Percentiles rank a stretch among this genome's conserved stretches.
Conservation (phyloP, 768 basidiomycete genomes). For the Leucocoprinus birnbaumii region DNA sequence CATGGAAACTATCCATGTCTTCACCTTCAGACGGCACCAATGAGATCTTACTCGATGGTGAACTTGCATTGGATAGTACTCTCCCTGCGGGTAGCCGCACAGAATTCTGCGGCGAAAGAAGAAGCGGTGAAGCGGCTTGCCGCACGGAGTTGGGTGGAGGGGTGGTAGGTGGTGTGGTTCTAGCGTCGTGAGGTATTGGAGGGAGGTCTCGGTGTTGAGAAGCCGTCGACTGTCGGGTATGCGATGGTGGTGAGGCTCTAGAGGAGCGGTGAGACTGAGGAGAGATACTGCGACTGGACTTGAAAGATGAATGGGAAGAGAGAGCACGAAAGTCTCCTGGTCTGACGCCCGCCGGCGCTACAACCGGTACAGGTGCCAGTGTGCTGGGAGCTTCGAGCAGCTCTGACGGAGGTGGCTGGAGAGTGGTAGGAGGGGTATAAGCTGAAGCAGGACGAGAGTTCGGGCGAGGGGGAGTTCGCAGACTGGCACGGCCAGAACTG, state of each 20-base stretch:
- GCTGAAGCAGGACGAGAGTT: constrained; percentile 15
- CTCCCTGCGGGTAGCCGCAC: constrained; percentile 18
- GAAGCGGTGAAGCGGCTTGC: constrained; percentile 22
- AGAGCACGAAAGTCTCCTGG: constrained; percentile 18
- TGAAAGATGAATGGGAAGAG: constrained; percentile 20
- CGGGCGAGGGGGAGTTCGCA: background rate
- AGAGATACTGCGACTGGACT: constrained; percentile 23
- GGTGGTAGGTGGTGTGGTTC: constrained; percentile 23
- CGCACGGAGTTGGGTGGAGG: constrained; percentile 21
- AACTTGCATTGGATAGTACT: constrained; percentile 13
- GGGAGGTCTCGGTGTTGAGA: constrained; percentile 26
- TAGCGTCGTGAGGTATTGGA: constrained; percentile 31
- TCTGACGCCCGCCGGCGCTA: background rate
- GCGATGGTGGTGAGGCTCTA: constrained; percentile 22
- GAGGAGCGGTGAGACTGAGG: constrained; percentile 31
- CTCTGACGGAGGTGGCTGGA: constrained; percentile 25
- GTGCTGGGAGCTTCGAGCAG: constrained; percentile 30
- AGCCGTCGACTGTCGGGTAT: constrained; percentile 18
- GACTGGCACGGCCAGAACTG: background rate
- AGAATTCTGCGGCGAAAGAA: constrained; percentile 24
- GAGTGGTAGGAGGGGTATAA: constrained; percentile 28
- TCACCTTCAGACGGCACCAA: constrained; percentile 75
- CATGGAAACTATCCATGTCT: constrained; percentile 79
- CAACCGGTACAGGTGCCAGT: constrained; percentile 14
- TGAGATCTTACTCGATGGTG: constrained; percentile 39